Conservation (phyloP, 2,329 filamentous ascomycete genomes). For the Cladosporium sphaerospermum region DNA sequence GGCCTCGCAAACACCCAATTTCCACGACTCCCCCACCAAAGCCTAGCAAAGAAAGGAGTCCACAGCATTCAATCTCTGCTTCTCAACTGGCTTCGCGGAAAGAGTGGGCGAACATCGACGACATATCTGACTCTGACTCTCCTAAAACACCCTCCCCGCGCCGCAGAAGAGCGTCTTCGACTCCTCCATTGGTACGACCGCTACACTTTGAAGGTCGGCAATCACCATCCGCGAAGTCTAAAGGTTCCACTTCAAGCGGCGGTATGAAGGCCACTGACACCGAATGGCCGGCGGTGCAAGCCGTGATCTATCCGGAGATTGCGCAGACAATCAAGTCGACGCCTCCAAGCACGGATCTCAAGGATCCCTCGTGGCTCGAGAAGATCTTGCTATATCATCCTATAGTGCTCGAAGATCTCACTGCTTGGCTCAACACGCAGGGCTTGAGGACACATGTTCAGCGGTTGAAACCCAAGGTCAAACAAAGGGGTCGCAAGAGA, state of each 20-base stretch:
- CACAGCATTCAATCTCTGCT: conserved; percentile 6
- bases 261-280: conserved; percentile 21
- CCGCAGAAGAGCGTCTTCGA: conserved; percentile 21
- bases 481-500: conserved; percentile 21
- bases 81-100: conserved; percentile 16
- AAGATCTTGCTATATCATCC: conserved; percentile 93
- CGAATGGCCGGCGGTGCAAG: conserved; percentile 30
- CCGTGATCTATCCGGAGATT: conserved; percentile 42
- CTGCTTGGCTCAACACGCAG: conserved; percentile 65
- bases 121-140: conserved; percentile 30
- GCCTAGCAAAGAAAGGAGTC: neutral
- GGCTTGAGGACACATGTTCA: conserved; percentile 19
- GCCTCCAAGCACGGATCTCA: conserved; percentile 35
- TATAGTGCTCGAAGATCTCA: conserved; percentile 78
- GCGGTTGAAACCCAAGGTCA: conserved; percentile 35
- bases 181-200: conserved; percentile 17
- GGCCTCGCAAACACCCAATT: neutral
- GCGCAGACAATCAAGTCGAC: conserved; percentile 43
- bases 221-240: conserved; percentile 12
- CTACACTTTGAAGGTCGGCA: conserved; percentile 16
- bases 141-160: conserved; percentile 28
- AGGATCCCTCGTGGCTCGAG: conserved; percentile 68
- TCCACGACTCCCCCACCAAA: neutral
- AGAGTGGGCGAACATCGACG: conserved; percentile 25
- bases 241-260: neutral